phyloP scores from a whole-genome alignment of 164 flowering plant species.

The Chloranthus sessilifolius region DNA sequence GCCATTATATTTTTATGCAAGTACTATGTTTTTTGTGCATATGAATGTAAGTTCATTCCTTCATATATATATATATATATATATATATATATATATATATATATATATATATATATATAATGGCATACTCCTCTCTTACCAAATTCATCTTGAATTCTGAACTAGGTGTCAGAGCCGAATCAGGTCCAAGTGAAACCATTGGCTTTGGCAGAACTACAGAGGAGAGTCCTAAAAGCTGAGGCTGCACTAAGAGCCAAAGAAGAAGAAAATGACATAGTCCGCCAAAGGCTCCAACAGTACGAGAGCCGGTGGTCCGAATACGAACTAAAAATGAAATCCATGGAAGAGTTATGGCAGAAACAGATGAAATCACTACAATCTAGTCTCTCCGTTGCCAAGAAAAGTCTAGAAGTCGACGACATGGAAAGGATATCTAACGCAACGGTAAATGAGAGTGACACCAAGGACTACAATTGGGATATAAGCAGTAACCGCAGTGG shows the following conservation, averaged over 20 bases:
- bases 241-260: constrained; percentile 77
- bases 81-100: too few relatives aligned
- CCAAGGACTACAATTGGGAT: constrained; percentile 45
- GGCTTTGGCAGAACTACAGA: constrained; percentile 71
- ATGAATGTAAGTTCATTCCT: too few relatives aligned
- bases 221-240: constrained; percentile 82
- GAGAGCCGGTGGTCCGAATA: constrained; percentile 91
- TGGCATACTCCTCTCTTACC: too few relatives aligned
- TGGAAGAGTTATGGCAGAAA: constrained; percentile 97
- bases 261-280: constrained; percentile 81
- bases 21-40: too few relatives aligned
- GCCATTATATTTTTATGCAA: too few relatives aligned
- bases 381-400: constrained; percentile 83
- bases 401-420: constrained; percentile 66
- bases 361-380: constrained; percentile 91
- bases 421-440: constrained; percentile 66
- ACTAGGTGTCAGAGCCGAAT: too few relatives aligned
- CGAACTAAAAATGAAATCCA: constrained; percentile 83
- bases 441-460: constrained; percentile 50
- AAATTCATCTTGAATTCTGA: too few relatives aligned
- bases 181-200: constrained; percentile 73
- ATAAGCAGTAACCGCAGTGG: constrained; percentile 34
- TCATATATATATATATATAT: too few relatives aligned
- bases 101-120: too few relatives aligned
- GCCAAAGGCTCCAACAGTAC: constrained; percentile 79